phyloP scores from a whole-genome alignment of 2,329 filamentous ascomycete genomes.

The Teratosphaeria epicoccoides region DNA sequence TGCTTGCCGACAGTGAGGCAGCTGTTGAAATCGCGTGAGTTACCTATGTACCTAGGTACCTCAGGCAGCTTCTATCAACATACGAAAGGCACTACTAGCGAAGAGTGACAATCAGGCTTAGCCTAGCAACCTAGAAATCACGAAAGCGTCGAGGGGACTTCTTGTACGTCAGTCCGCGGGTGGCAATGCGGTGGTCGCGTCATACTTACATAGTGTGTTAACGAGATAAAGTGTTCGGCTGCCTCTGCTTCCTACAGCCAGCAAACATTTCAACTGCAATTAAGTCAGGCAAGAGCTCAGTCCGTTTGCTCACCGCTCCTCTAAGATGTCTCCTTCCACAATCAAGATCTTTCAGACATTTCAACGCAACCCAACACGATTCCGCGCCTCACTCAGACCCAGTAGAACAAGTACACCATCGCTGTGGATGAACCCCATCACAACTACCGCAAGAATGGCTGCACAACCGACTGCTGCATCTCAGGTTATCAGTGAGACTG shows the following conservation, averaged over 20 bases:
- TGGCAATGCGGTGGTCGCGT: not conserved
- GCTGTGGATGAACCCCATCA: not conserved
- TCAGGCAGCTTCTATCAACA: no score
- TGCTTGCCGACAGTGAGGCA: no score
- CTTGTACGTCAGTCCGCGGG: no score
- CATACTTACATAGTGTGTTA: not conserved
- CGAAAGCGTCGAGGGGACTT: no score
- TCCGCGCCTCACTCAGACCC: not conserved
- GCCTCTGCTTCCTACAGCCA: no score
- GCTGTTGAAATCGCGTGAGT: no score
- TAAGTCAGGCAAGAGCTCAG: not conserved
- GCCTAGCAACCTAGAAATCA: no score
- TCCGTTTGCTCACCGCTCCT: not conserved
- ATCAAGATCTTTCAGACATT: not conserved
- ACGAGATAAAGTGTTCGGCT: no score
- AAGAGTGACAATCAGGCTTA: no score
- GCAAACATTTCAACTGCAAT: no score
- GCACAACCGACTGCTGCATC: conserved; percentile 9
- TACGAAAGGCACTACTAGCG: no score
- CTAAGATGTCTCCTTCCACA: not conserved
- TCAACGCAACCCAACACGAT: not conserved
- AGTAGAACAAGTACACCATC: not conserved
- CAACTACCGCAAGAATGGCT: conserved; percentile 8
- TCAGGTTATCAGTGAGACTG: conserved; percentile 23
- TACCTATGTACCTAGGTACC: no score